Conservation (phyloP, 352 stramenopile species). For the Globisporangium paddicum region DNA sequence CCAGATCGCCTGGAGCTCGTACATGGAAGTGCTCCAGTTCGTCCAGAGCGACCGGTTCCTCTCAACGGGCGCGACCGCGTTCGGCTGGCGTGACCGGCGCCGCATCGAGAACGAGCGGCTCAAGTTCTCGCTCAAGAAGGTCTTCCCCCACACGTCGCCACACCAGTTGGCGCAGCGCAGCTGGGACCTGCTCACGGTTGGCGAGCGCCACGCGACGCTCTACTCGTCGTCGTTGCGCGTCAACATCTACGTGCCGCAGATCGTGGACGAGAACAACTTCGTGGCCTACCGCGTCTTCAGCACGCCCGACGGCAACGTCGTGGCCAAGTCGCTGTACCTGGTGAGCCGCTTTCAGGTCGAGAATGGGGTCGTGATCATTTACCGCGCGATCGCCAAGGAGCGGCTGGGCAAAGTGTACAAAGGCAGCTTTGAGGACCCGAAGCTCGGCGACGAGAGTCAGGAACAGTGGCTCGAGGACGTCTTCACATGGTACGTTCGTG, state of each 20-base stretch:
- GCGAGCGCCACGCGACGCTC: conserved; percentile 26
- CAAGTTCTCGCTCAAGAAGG: conserved; percentile 55
- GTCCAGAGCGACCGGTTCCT: conserved; percentile 19
- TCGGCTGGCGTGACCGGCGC: conserved; percentile 50
- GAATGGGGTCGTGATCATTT: conserved; percentile 33
- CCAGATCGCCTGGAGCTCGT: background rate
- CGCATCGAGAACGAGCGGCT: conserved; percentile 29
- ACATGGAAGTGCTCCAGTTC: background rate
- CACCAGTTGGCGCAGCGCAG: conserved; percentile 24
- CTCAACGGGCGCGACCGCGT: conserved; percentile 39
- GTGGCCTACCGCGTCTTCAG: conserved; percentile 47
- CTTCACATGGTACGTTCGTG: background rate
- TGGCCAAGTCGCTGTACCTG: conserved; percentile 43
- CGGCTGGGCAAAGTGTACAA: conserved; percentile 14
- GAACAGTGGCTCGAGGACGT: background rate
- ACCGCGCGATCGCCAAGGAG: conserved; percentile 30
- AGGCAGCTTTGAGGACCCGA: background rate
- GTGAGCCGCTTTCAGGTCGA: conserved; percentile 31
- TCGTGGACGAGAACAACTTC: conserved; percentile 51
- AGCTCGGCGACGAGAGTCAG: background rate
- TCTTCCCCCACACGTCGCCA: conserved; percentile 25
- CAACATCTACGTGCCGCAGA: conserved; percentile 29
- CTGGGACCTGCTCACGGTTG: conserved; percentile 43
- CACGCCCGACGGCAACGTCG: conserved; percentile 9
- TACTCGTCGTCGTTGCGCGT: conserved; percentile 44